Conservation (phyloP, 225 moss, liverwort and hornwort species). For the Marchantia paleacea region DNA sequence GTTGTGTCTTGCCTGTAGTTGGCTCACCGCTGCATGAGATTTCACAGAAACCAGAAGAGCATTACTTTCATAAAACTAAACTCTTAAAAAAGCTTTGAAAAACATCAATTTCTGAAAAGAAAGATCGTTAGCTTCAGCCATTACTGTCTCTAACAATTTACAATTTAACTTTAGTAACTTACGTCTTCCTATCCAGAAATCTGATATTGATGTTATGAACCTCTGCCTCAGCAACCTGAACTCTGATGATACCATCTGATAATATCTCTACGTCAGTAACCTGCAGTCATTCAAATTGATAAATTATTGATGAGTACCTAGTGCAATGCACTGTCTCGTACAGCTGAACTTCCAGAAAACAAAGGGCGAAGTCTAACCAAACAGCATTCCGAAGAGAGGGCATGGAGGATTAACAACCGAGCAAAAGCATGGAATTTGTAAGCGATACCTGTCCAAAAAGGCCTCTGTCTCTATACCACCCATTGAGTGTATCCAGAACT, state of each 20-base stretch:
- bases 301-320: background rate
- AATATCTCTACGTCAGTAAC: slow-evolving; percentile 96
- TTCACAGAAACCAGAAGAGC: background rate
- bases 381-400: background rate
- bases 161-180: slow-evolving; percentile 24
- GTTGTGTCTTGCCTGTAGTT: slow-evolving; percentile 88
- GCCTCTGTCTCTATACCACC: slow-evolving; percentile 95
- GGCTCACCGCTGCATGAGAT: slow-evolving; percentile 73
- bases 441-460: slow-evolving; percentile 77
- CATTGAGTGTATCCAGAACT: slow-evolving; percentile 89
- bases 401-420: background rate
- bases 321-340: background rate
- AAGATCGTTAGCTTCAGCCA: no score
- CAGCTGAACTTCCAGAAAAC: background rate
- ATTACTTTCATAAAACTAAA: background rate
- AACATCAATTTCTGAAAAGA: background rate
- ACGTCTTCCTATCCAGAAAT: slow-evolving; percentile 98
- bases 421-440: background rate
- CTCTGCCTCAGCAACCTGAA: slow-evolving; percentile 95
- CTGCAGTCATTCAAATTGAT: slow-evolving; percentile 37
- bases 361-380: background rate
- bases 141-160: background rate
- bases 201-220: slow-evolving; percentile 93
- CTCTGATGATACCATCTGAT: slow-evolving; percentile 83
- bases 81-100: background rate